Base-by-base conservation (phyloP, 306 rosid genomes). In the Trifolium pratense region DNA sequence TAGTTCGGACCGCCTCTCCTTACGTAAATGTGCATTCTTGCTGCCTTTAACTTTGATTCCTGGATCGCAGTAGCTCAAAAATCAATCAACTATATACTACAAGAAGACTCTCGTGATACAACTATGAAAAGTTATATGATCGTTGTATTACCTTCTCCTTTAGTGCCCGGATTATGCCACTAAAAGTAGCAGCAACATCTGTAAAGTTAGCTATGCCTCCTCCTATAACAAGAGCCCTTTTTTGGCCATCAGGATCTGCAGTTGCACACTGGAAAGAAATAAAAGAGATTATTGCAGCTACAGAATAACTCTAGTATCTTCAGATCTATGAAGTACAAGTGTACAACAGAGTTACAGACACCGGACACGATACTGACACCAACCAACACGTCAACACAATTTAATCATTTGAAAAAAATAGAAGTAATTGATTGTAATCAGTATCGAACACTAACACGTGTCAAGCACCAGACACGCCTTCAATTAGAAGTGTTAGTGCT, bases 1-100 rank as follows among this genome's bases (percentile, higher is more conserved):
- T 90, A 94, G 93, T 94, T 94, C n/a, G 99, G 99, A 71, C 99
- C 99, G 20, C 99, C 99, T 87, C 99, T 86, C 85, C 99, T 91
- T 64, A 91, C 96, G 16, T 89, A 91, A 31, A 94, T 86, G 79
- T 79, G 87, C 96, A 94, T 88, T 79, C 76, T 74, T 65, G 99
- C 91, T 17, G 95, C 96, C 82, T 94, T 94, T 66, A 94, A 90
- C 75, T 85, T 92, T 3, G 92, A 77, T 65, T 94, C 99, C 99
- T 94, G 76, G 75, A 75, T 67, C 36, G 74, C 78, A 52, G 78
- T 23, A 29, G 29, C 39, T 61, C 61, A 49, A 52, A 58, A 59
- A 42, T 87, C 75, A 82, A 53, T 69, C 78, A 57, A 55, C 49
- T 13, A 7, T 13, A 7, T 55, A 45, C 23, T 46, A 11, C 25